Percentiles rank a stretch among this genome's conserved stretches.
phyloP scores from a whole-genome alignment of 2,329 filamentous ascomycete genomes.

The Cryoendolithus antarcticus region DNA sequence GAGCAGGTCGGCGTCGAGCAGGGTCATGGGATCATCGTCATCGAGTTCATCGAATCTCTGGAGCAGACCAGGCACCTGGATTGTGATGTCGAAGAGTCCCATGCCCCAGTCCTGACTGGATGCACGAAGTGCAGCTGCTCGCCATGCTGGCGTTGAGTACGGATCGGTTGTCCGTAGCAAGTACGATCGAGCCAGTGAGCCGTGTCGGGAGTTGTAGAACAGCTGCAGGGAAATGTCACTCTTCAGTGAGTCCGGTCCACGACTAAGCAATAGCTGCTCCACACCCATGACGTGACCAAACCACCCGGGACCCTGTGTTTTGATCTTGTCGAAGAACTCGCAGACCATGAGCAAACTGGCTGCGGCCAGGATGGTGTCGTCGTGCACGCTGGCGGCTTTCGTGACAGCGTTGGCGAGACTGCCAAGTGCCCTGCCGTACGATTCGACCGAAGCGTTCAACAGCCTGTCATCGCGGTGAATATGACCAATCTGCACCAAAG shows the following conservation, averaged over 20 bases:
- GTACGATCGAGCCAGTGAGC: conserved; percentile 4
- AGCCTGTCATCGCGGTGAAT: conserved; percentile 5
- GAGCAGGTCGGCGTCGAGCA: conserved; percentile 10
- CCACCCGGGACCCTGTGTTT: conserved; percentile 8
- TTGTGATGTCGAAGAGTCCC: conserved; percentile 16
- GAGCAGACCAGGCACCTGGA: conserved; percentile 18
- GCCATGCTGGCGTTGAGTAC: conserved; percentile 6
- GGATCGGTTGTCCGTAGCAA: conserved; percentile 4
- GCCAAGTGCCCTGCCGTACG: conserved; percentile 7
- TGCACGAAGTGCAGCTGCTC: conserved; percentile 9
- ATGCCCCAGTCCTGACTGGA: conserved; percentile 14
- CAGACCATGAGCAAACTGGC: conserved; percentile 7
- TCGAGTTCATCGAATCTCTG: conserved; percentile 15
- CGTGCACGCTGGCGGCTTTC: conserved; percentile 7
- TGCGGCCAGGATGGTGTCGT: conserved; percentile 7
- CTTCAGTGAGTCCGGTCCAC: conserved; percentile 6
- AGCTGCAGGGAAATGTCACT: conserved; percentile 8
- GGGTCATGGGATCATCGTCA: background rate
- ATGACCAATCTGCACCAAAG: conserved; percentile 8
- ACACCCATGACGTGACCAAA: conserved; percentile 7
- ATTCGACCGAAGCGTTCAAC: conserved; percentile 5
- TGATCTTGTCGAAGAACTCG: conserved; percentile 8
- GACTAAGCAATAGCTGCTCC: conserved; percentile 3
- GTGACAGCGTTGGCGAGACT: conserved; percentile 5
- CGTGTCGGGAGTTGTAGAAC: conserved; percentile 7